phyloP scores from a whole-genome alignment of 2,329 filamentous ascomycete genomes.

The Sporothrix pseudoabietina region DNA sequence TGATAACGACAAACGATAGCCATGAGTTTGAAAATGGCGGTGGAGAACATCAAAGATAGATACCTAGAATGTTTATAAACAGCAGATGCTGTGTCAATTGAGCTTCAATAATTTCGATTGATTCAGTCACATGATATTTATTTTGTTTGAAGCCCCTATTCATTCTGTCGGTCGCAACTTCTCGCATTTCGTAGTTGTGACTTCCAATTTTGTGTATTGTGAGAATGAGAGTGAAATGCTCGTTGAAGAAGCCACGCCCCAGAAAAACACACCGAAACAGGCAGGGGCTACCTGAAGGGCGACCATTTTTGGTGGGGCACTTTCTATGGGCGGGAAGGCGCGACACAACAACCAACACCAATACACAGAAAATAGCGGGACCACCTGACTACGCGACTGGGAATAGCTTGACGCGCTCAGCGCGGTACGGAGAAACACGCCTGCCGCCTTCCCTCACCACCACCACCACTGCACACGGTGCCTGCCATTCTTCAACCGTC shows the following conservation, averaged over 20 bases:
- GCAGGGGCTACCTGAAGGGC: conserved; percentile 2
- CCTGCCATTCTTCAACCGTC: not conserved
- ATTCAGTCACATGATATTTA: not conserved
- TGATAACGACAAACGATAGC: conserved; percentile 16
- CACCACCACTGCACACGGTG: not conserved
- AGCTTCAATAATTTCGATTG: not conserved
- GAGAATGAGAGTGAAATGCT: not conserved
- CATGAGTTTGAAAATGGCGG: conserved; percentile 4
- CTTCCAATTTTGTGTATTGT: not conserved
- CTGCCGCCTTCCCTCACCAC: conserved; percentile 24
- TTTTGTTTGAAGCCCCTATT: not conserved
- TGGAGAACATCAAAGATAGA: not conserved
- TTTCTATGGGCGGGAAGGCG: conserved; percentile 22
- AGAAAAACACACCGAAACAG: not conserved
- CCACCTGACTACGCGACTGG: conserved; percentile 30
- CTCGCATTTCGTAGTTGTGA: not conserved
- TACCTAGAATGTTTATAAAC: not conserved
- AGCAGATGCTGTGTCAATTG: not conserved
- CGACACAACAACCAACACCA: conserved; percentile 11
- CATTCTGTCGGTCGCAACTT: not conserved
- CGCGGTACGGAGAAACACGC: conserved; percentile 34
- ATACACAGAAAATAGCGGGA: conserved; percentile 2
- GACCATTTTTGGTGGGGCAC: conserved; percentile 2
- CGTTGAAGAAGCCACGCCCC: not conserved
- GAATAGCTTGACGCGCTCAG: conserved; percentile 32